Conservation (phyloP, 2,329 filamentous ascomycete genomes). For the Ceratocystis ficicola region DNA sequence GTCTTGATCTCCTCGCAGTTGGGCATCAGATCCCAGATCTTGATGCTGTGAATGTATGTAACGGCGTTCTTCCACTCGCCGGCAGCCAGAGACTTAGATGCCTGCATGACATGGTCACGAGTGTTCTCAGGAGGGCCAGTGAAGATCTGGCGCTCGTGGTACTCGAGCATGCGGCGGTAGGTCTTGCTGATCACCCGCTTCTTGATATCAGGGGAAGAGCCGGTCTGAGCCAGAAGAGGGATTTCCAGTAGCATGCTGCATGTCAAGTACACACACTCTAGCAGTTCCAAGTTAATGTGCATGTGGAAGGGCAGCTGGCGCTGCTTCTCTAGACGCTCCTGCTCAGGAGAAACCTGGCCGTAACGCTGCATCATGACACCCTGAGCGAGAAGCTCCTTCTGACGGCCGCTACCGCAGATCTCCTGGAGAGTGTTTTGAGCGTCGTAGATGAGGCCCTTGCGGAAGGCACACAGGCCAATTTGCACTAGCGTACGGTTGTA, state of each 20-base stretch:
- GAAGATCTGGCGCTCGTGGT: constrained; percentile 98
- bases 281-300: constrained; percentile 98
- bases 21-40: constrained; percentile 98
- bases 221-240: constrained; percentile 88
- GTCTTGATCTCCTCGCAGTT: constrained; percentile 85
- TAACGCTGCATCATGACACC: constrained; percentile 98
- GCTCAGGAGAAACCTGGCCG: constrained; percentile 90
- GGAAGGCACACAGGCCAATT: constrained; percentile 96
- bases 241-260: constrained; percentile 99
- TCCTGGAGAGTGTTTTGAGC: constrained; percentile 96
- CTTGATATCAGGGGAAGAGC: constrained; percentile 90
- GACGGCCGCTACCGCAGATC: constrained; percentile 91
- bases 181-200: constrained; percentile 99
- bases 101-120: constrained; percentile 97
- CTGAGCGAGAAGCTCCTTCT: constrained; percentile 95
- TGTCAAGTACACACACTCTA: constrained; percentile 96
- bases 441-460: constrained; percentile 90
- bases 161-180: constrained; percentile 97
- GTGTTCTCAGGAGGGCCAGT: constrained; percentile 98
- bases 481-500: constrained; percentile 98
- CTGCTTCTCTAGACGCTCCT: constrained; percentile 93
- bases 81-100: constrained; percentile 87
- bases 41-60: constrained; percentile 90
- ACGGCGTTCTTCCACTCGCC: constrained; percentile 98
- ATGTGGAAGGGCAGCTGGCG: constrained; percentile 98